Base-by-base conservation (phyloP, 306 rosid species). In the Vigna nakashimae region DNA sequence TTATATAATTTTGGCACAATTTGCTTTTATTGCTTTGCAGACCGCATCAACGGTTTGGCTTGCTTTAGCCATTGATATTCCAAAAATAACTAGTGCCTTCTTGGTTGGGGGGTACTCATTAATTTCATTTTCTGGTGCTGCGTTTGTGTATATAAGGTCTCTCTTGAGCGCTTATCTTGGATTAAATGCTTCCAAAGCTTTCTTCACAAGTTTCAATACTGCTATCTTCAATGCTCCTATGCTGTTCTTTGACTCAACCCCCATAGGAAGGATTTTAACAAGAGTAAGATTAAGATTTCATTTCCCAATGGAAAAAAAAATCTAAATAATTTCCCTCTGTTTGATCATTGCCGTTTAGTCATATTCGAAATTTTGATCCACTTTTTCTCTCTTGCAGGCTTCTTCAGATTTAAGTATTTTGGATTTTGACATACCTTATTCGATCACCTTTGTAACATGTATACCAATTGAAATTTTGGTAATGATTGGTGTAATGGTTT, bases 181-280 rank as follows among this genome's bases (percentile, higher is more conserved):
- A 75, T 55, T 91, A 75, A 94, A 83, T 79, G 96, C 98, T 75
- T 94, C 98, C 4, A 75, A 74, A 32, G 75, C 91, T 51, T 91
- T 94, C 80, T 91, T 90, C 74, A 78, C 83, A 28, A 73, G 88
- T 66, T 90, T 94, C 79, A 91, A 75, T 4, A 60, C 83, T 32
- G 83, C 97, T 30, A 81, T 91, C 58, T 91, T 94, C 74, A 87
- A 85, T 74, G 97, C 98, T 81, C 96, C 98, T 40, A 91, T 94
- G 97, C 3, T 83, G 26, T 91, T 94, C 91, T 94, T 94, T 45
- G 97, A 94, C 74, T 87, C 97, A 38, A 94, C 91, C 30, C 96
- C 97, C 4, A 82, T 86, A 4, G 98, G 98, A 14, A 70, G 92
- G 76, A 91, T 94, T 86, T 85, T 90, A 74, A 94, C 93, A 40